Conservation (phyloP, 768 basidiomycete species). For the Phylloporus sp. region DNA sequence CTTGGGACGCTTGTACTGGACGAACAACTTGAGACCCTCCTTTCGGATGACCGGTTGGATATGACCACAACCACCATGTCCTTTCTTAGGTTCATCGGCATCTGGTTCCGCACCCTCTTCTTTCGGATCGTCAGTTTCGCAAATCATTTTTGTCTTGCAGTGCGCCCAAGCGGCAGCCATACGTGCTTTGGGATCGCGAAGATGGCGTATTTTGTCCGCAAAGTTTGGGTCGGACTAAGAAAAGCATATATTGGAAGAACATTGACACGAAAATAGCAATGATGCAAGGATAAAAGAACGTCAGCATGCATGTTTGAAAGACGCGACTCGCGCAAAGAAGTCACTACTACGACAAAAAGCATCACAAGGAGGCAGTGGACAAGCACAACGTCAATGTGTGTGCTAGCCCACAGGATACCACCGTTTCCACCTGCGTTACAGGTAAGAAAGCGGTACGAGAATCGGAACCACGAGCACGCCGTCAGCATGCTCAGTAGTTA, state of each 20-base stretch:
- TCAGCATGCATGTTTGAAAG: constrained; percentile 51
- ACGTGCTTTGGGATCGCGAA: constrained; percentile 80
- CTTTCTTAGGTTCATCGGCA: constrained; percentile 72
- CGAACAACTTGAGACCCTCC: constrained; percentile 92
- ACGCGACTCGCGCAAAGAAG: constrained; percentile 25
- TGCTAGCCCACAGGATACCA: constrained; percentile 54
- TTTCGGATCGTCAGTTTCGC: constrained; percentile 85
- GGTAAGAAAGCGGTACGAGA: constrained; percentile 43
- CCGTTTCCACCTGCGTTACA: constrained; percentile 61
- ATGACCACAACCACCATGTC: constrained; percentile 97
- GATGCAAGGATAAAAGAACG: constrained; percentile 50
- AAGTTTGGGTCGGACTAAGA: constrained; percentile 77
- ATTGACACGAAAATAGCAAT: constrained; percentile 26
- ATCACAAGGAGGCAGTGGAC: constrained; percentile 58
- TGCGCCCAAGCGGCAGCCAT: constrained; percentile 83
- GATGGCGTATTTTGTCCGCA: constrained; percentile 82
- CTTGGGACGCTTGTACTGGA: constrained; percentile 92
- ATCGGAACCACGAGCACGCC: constrained; percentile 22
- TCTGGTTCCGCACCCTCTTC: constrained; percentile 72
- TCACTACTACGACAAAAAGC: constrained; percentile 33
- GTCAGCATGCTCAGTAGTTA: constrained; percentile 20
- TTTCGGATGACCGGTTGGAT: constrained; percentile 85
- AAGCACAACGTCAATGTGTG: constrained; percentile 49
- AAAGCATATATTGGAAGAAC: constrained; percentile 25
- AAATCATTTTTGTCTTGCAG: constrained; percentile 85